These are phyloP conservation scores for Cladosporium sp. DNA, from an alignment of 2,329 filamentous ascomycete genomes.

Conservation along the genomic window DNA sequence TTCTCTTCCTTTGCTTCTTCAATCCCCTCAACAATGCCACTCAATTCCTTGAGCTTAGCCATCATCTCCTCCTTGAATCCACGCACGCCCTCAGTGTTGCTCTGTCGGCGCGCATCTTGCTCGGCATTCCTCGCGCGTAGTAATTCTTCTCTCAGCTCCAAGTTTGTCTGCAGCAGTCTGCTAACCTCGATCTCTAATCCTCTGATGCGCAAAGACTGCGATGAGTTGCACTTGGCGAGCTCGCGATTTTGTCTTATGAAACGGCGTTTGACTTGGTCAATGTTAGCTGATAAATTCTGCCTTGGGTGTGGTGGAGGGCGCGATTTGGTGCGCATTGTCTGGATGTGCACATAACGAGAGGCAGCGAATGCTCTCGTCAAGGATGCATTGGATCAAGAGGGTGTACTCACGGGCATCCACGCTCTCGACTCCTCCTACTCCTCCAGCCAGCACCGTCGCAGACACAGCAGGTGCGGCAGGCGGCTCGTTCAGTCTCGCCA, in stretches of 20 bases:
- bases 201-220: slow-evolving; percentile 72
- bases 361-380: background rate
- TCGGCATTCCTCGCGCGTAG: slow-evolving; percentile 65
- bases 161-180: slow-evolving; percentile 72
- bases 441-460: slow-evolving; percentile 15
- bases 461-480: slow-evolving; percentile 47
- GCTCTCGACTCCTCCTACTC: slow-evolving; percentile 48
- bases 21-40: slow-evolving; percentile 61
- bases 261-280: slow-evolving; percentile 64
- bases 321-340: slow-evolving; percentile 32
- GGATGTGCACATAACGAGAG: background rate
- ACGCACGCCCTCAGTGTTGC: slow-evolving; percentile 60
- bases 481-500: slow-evolving; percentile 79
- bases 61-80: slow-evolving; percentile 69
- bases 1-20: slow-evolving; percentile 38
- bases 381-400: background rate
- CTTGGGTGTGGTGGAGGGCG: slow-evolving; percentile 5
- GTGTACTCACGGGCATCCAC: slow-evolving; percentile 63
- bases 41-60: slow-evolving; percentile 67
- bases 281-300: slow-evolving; percentile 20
- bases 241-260: slow-evolving; percentile 82
- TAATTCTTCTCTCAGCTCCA: slow-evolving; percentile 66
- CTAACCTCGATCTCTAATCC: slow-evolving; percentile 71
- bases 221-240: slow-evolving; percentile 71
- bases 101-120: slow-evolving; percentile 53